Base-by-base conservation (phyloP, 768 basidiomycete genomes). In the Cystobasidium ongulense region DNA sequence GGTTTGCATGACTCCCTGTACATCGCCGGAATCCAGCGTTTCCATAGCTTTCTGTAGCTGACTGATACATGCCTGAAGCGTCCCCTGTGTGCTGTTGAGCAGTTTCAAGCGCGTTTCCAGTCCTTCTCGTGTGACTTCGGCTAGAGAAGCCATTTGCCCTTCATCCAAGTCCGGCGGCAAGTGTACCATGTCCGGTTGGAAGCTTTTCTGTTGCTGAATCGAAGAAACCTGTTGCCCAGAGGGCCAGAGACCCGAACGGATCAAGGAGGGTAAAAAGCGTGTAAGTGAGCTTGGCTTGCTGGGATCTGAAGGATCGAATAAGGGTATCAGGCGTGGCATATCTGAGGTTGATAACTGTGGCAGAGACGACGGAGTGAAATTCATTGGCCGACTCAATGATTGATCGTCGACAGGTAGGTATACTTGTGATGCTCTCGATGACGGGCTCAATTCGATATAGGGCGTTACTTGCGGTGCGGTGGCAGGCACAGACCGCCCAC, bases 61-160 rank as follows among this genome's bases (percentile, higher is more conserved):
- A 76, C 90, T 88, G 67, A 91, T 85, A 77, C 91, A 88, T 23
- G 85, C 84, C 79, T 86, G 86, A n/a, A 92, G 83, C 1, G 87
- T 85, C 41, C 84, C 84, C 43, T 91, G 90, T 43, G 94, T 88
- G 21, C 87, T 85, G 81, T 92, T 88, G 41, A 97, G 82, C 43
- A 91, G 85, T 52, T 87, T 84, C 75, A 97, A 81, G 68, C 91
- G 86, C 77, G 92, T 91, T 76, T 93, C 90, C 62, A 96, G 89
- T 5, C 89, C 89, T 76, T 90, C 89, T 67, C 90, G 84, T 31
- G 90, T 91, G 43, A 88, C 79, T 31, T 78, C 82, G 75, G 92
- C 90, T 81, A 92, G 82, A 23, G 84, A 81, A 21, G 84, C 82
- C 15, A 92, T 83, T 77, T 91, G 89, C 46, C 86, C 85, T 18